A percentile compares a stretch with the other conserved stretches of the same genome.
These are phyloP conservation scores for Dactylella cylindrospora DNA, from an alignment of 2,329 filamentous ascomycete genomes.

Conservation along the genomic window DNA sequence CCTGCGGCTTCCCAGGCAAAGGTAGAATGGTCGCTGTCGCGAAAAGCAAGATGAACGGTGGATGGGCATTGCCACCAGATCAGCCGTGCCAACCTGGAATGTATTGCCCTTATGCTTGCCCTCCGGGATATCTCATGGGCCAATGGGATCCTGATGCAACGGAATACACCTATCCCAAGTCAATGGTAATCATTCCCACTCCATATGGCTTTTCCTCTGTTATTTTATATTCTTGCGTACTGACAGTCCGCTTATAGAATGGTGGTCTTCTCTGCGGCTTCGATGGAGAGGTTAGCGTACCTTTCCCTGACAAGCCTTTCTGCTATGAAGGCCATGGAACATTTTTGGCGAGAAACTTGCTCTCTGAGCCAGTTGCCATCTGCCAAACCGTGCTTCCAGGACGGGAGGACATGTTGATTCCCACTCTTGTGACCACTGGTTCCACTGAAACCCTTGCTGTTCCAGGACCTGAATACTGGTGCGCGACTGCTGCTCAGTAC, in stretches of 20 bases:
- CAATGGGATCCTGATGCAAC: slow-evolving; percentile 74
- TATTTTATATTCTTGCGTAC: not conserved
- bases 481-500: slow-evolving; percentile 71
- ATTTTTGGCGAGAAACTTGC: slow-evolving; percentile 67
- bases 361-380: slow-evolving; percentile 64
- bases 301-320: slow-evolving; percentile 67
- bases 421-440: slow-evolving; percentile 64
- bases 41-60: slow-evolving; percentile 65
- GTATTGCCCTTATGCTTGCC: slow-evolving; percentile 77
- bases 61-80: slow-evolving; percentile 79
- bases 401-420: slow-evolving; percentile 79
- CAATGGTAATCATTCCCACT: slow-evolving; percentile 62
- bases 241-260: too few species aligned
- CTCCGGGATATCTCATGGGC: slow-evolving; percentile 71
- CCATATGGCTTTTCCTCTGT: not conserved
- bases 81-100: slow-evolving; percentile 66
- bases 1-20: slow-evolving; percentile 67
- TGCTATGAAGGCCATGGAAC: slow-evolving; percentile 69
- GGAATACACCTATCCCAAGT: slow-evolving; percentile 67
- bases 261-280: slow-evolving; percentile 73
- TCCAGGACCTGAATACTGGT: slow-evolving; percentile 71
- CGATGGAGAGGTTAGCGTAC: slow-evolving; percentile 66
- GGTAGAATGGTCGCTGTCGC: slow-evolving; percentile 69
- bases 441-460: slow-evolving; percentile 64
- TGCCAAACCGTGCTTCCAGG: slow-evolving; percentile 79